Base-by-base conservation (phyloP, 176 grass and related monocot genomes). In the Aegilops longissima region DNA sequence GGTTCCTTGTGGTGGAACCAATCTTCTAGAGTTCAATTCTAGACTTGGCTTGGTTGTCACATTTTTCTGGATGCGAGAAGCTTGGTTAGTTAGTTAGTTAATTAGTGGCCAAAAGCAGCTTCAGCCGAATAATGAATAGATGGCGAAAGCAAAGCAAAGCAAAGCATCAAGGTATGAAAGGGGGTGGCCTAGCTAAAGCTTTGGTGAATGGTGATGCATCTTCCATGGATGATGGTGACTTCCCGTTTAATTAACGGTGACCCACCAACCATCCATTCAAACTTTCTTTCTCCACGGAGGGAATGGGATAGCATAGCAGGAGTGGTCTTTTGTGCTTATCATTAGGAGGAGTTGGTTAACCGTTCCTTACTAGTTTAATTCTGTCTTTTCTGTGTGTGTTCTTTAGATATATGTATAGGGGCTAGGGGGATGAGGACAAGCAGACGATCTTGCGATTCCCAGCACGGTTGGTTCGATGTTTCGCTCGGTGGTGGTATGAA, bases 281-380 rank as follows among this genome's bases (percentile, higher is more conserved):
- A 33, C 16, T 18, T 54, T 6, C 80, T 83, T 72, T 35, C 39
- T 12, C 71, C 71, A 9, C 6, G 40, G 6, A 45, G 3, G 69
- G 0, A 12, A 23, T 71, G 69, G 16, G 9, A 42, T 42, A n/a
- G 45, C 23, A 42, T 24, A 12, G 45, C 23, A 23, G 30, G 62
- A n/a, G n/a, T 40, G 47, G 83, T 20, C 25, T 9, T 49, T 36
- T 54, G 65, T 30, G 49, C 65, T 83, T 90, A 90, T 90, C 88
- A 8, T 62, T 9, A n/a, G 16, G 61, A 66, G 61, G 63, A 66
- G 79, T 80, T 45, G 24, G 24, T 38, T 61, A 38, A 23, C 58
- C 18, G 18, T 31, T 51, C 73, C 18, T 21, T 21, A 3, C 16
- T 75, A 49, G 45, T 49, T 5, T 8, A 42, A 44, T 42, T 10